phyloP scores from a whole-genome alignment of 192 early-diverging fungal species.

The Jimgerdemannia lactiflua region DNA sequence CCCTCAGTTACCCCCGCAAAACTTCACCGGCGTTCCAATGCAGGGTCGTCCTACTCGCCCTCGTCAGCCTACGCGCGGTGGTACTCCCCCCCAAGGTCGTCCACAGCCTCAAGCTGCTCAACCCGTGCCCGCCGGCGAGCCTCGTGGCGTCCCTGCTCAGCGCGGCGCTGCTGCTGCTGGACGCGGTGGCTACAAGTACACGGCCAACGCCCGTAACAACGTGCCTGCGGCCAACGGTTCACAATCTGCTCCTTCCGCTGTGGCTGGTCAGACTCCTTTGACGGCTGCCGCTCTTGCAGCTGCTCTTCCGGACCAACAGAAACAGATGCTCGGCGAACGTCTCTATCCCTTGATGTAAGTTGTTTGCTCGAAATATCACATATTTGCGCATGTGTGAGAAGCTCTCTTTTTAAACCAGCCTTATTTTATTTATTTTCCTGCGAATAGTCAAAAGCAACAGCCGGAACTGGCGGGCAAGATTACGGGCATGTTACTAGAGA shows the following conservation, averaged over 20 bases:
- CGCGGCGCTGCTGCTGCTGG: constrained; percentile 11
- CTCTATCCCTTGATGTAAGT: constrained; percentile 74
- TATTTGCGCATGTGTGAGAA: too few relatives aligned
- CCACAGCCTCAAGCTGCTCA: constrained; percentile 9
- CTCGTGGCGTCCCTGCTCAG: constrained; percentile 15
- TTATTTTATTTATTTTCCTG: constrained; percentile 8
- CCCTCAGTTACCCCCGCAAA: constrained; percentile 34
- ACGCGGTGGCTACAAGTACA: constrained; percentile 22
- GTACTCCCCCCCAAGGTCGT: constrained; percentile 17
- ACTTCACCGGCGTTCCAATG: constrained; percentile 54
- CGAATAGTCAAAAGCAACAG: constrained; percentile 40
- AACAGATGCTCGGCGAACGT: constrained; percentile 95
- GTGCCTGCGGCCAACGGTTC: constrained; percentile 33
- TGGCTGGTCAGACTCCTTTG: constrained; percentile 27
- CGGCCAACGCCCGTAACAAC: constrained; percentile 26
- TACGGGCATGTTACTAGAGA: constrained; percentile 98
- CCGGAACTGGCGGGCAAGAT: constrained; percentile 91
- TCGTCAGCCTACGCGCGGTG: constrained; percentile 42
- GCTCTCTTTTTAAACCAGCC: not conserved
- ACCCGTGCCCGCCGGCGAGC: constrained; percentile 40
- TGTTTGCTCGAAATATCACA: too few relatives aligned
- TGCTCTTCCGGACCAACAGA: constrained; percentile 84
- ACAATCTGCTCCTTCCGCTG: constrained; percentile 19
- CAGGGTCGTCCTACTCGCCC: constrained; percentile 45
- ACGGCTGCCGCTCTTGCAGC: constrained; percentile 77